Base-by-base conservation (phyloP, 108 stramenopile genomes). In the Fragilaria crotonensis region DNA sequence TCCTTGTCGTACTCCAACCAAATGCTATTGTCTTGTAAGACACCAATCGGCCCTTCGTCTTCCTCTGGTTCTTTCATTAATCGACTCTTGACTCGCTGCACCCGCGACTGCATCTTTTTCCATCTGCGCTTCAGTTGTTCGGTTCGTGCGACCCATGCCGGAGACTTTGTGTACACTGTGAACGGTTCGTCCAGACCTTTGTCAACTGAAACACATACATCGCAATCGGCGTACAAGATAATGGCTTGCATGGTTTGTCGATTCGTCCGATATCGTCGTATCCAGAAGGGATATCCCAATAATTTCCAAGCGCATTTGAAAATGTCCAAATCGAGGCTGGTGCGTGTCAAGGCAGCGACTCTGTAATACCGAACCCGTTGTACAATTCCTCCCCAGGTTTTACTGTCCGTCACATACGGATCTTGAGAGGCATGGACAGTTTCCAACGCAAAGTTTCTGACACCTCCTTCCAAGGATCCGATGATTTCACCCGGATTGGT, bases 121-220 rank as follows among this genome's bases (percentile, higher is more conserved):
- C 9, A 17, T 44, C 41, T 9, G 17, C 41, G 41, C 9, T 44
- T 9, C 14, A 44, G 9, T 14, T 17, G 41, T 48, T 63, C 71
- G 29, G 66, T 49, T 53, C 66, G 41, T 44, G 14, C 17, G 2
- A 59, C 48, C 74, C 75, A 82, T 41, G 60, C 56, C 49, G 79
- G 66, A 57, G 64, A 66, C 54, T 77, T 77, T 19, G 81, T 83
- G 52, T 79, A 83, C 17, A 83, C 78, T 30, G 67, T 69, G 33
- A 79, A 68, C 5, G 77, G 68, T 1, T 68, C 64, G 30, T 82
- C 58, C 2, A 60, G 25, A 11, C 60, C 66, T 26, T 47, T 30
- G 1, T 62, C 52, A 4, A 76, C 76, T 17, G 60, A 59, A 48
- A 83, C 67, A 57, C 81, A 83, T 7, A 83, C 54, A 66, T 83